These are phyloP conservation scores for Wickerhamiella occidentalis DNA, from an alignment of 805 yeast genomes.

Conservation along the genomic window DNA sequence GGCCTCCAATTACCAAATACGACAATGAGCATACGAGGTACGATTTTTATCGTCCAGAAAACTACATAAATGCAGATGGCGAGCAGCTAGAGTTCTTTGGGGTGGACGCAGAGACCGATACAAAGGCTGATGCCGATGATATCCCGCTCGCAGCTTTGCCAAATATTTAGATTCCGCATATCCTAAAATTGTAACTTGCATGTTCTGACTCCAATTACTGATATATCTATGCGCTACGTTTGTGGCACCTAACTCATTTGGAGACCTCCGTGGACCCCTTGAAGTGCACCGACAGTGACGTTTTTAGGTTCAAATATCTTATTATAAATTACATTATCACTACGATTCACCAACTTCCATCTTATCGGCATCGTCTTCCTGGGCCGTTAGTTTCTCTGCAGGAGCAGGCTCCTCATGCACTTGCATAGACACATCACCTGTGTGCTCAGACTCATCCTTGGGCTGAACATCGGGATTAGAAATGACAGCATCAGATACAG, in stretches of 20 bases:
- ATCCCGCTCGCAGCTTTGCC: conserved; percentile 11
- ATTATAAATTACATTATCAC: conserved; percentile 1
- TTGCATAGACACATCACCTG: background rate
- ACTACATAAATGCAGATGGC: conserved; percentile 74
- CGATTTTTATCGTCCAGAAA: conserved; percentile 30
- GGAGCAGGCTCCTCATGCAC: background rate
- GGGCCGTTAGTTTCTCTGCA: background rate
- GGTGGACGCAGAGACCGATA: conserved; percentile 57
- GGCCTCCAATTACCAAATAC: conserved; percentile 54
- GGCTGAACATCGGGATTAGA: background rate
- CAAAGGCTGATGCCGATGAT: conserved; percentile 13
- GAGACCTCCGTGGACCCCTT: too few species aligned
- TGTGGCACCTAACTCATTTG: too few species aligned
- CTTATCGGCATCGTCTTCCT: conserved; percentile 2
- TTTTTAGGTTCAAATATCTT: too few species aligned
- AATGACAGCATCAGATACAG: background rate
- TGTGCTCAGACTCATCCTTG: background rate
- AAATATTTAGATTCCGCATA: background rate
- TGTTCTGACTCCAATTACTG: too few species aligned
- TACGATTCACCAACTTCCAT: background rate
- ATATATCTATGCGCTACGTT: too few species aligned
- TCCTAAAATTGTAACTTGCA: too few species aligned
- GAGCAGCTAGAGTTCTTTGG: conserved; percentile 77
- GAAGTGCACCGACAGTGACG: too few species aligned
- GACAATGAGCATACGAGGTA: conserved; percentile 8